Conservation (phyloP, 371 early-diverging fungal species). For the Syncephalastrum monosporum region DNA sequence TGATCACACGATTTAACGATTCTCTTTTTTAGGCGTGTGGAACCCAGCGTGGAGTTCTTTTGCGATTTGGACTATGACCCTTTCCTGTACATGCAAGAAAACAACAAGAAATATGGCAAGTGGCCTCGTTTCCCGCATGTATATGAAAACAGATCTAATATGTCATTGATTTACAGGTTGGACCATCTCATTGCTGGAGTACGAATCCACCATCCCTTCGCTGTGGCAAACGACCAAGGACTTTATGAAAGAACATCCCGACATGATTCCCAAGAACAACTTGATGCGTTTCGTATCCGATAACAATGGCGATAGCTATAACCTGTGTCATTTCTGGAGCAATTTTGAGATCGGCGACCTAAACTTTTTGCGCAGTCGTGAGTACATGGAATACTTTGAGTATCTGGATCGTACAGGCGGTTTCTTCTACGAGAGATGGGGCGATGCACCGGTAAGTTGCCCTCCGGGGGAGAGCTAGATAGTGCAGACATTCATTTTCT, state of each 20-base stretch:
- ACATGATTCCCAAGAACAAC: constrained; percentile 30
- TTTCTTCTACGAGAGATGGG: constrained; percentile 87
- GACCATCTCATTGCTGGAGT: constrained; percentile 82
- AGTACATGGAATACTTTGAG: constrained; percentile 78
- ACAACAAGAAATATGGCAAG: constrained; percentile 79
- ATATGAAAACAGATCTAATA: no score
- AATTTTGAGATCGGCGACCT: constrained; percentile 95
- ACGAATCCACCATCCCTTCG: constrained; percentile 76
- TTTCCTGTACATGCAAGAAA: constrained; percentile 81
- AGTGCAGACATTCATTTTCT: constrained; percentile 44
- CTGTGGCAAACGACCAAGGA: constrained; percentile 68
- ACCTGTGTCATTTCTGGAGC: constrained; percentile 95
- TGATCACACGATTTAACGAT: no score
- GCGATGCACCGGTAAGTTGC: constrained; percentile 24
- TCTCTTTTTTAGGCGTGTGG: constrained; percentile 60
- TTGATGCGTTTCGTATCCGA: constrained; percentile 36
- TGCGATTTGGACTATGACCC: constrained; percentile 93
- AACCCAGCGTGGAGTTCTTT: constrained; percentile 83
- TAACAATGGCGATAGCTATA: constrained; percentile 46
- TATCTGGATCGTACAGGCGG: constrained; percentile 85
- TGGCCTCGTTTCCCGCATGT: not conserved
- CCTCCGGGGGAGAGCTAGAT: constrained; percentile 16
- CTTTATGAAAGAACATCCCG: constrained; percentile 55
- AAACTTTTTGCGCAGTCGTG: constrained; percentile 71
- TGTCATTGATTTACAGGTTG: constrained; percentile 26